Percentiles rank a stretch among this genome's conserved stretches.
phyloP scores from a whole-genome alignment of 441 rosid species.

The Erysimum cheiri region DNA sequence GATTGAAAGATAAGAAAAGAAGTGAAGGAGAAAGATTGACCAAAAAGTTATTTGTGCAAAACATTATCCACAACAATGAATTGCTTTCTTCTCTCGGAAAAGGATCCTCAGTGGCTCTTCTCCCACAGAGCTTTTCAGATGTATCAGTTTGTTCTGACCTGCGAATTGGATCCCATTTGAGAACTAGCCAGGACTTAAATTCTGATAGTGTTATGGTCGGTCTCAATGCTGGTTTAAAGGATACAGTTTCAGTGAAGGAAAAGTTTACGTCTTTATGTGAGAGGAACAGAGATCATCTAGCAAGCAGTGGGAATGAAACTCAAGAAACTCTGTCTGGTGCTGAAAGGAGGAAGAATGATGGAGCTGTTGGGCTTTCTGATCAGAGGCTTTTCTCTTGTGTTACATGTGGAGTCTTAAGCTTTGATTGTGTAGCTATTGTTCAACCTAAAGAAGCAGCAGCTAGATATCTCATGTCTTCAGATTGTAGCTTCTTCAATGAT shows the following conservation, averaged over 20 bases:
- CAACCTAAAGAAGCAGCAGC: slow-evolving; percentile 89
- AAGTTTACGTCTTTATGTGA: slow-evolving; percentile 69
- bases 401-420: slow-evolving; percentile 89
- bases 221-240: slow-evolving; percentile 49
- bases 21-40: slow-evolving; percentile 85
- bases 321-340: slow-evolving; percentile 29
- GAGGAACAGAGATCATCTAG: slow-evolving; percentile 51
- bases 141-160: slow-evolving; percentile 69
- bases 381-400: slow-evolving; percentile 94
- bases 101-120: slow-evolving; percentile 77
- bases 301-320: slow-evolving; percentile 44
- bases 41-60: slow-evolving; percentile 80
- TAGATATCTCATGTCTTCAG: slow-evolving; percentile 87
- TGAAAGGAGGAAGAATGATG: slow-evolving; percentile 45
- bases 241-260: slow-evolving; percentile 57
- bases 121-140: slow-evolving; percentile 77
- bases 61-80: slow-evolving; percentile 67
- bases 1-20: slow-evolving; percentile 88
- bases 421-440: slow-evolving; percentile 84
- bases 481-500: slow-evolving; percentile 90
- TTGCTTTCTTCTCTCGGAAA: slow-evolving; percentile 80
- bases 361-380: slow-evolving; percentile 69
- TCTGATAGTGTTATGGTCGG: slow-evolving; percentile 47
- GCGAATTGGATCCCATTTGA: slow-evolving; percentile 72
- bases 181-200: slow-evolving; percentile 51